These are phyloP conservation scores for Citrus inodora DNA, from an alignment of 345 rosid genomes.

Conservation along the genomic window DNA sequence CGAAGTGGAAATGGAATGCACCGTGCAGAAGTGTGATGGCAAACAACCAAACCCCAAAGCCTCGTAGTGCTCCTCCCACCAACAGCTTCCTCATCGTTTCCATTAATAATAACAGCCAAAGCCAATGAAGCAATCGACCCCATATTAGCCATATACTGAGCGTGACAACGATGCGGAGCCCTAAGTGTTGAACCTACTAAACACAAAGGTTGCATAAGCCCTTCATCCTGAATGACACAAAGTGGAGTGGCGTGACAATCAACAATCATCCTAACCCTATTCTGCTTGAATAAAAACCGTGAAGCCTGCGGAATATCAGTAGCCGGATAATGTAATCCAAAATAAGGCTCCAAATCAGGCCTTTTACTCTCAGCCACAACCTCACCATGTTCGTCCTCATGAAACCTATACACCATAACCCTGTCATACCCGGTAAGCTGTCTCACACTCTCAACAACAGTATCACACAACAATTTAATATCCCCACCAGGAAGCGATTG, in stretches of 20 bases:
- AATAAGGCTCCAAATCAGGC: constrained; percentile 80
- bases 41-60: constrained; percentile 99
- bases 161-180: constrained; percentile 95
- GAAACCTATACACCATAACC: constrained; percentile 97
- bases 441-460: constrained; percentile 85
- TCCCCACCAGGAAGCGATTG: constrained; percentile 97
- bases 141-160: constrained; percentile 97
- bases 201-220: constrained; percentile 81
- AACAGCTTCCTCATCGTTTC: constrained; percentile 66
- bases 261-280: constrained; percentile 93
- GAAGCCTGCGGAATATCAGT: constrained; percentile 99
- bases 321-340: constrained; percentile 94
- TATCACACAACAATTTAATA: constrained; percentile 77
- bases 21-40: constrained; percentile 93
- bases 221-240: constrained; percentile 63
- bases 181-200: constrained; percentile 97
- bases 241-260: constrained; percentile 76
- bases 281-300: constrained; percentile 89
- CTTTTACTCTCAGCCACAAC: constrained; percentile 90
- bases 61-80: constrained; percentile 70
- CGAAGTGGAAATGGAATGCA: constrained; percentile 89
- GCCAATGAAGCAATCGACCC: constrained; percentile 87
- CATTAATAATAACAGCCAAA: constrained; percentile 88
- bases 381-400: constrained; percentile 99
- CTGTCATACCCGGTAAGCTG: constrained; percentile 92